Percentiles rank a stretch among this genome's conserved stretches.
phyloP scores from a whole-genome alignment of 2,329 filamentous ascomycete genomes.

The Boeremia exigua region DNA sequence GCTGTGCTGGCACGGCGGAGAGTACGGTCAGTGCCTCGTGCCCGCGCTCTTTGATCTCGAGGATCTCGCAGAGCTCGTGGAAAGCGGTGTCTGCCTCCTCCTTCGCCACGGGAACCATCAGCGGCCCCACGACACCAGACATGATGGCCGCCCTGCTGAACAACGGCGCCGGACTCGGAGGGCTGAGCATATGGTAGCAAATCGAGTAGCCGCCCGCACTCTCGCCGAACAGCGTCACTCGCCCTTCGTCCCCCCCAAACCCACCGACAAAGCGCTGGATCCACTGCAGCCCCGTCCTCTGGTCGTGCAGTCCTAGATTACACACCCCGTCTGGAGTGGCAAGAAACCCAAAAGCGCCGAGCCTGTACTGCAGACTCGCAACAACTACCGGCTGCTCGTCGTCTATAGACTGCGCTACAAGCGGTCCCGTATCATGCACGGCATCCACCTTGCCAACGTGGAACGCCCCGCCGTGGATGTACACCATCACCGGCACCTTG shows the following conservation, averaged over 20 bases:
- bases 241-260: conserved; percentile 43
- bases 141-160: conserved; percentile 31
- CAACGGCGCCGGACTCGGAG: conserved; percentile 19
- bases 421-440: conserved; percentile 30
- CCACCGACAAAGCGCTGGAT: conserved; percentile 41
- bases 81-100: neutral
- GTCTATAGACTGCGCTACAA: conserved; percentile 31
- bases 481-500: conserved; percentile 57
- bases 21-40: neutral
- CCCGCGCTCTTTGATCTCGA: neutral
- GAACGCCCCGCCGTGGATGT: conserved; percentile 61
- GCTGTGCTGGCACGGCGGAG: neutral
- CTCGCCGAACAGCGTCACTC: conserved; percentile 52
- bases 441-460: conserved; percentile 44
- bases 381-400: conserved; percentile 24
- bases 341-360: conserved; percentile 41
- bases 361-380: conserved; percentile 33
- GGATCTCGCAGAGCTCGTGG: neutral
- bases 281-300: conserved; percentile 46
- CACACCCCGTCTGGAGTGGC: conserved; percentile 49
- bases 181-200: conserved; percentile 28
- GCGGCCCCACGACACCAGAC: conserved; percentile 27
- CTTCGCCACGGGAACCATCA: neutral
- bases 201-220: conserved; percentile 49
- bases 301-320: conserved; percentile 36